Evolutionary conservation across 495 filamentous ascomycete species (phyloP), one percentile per base, ranked within the genome.

Genomic region (Penicillium roqueforti): DNA sequence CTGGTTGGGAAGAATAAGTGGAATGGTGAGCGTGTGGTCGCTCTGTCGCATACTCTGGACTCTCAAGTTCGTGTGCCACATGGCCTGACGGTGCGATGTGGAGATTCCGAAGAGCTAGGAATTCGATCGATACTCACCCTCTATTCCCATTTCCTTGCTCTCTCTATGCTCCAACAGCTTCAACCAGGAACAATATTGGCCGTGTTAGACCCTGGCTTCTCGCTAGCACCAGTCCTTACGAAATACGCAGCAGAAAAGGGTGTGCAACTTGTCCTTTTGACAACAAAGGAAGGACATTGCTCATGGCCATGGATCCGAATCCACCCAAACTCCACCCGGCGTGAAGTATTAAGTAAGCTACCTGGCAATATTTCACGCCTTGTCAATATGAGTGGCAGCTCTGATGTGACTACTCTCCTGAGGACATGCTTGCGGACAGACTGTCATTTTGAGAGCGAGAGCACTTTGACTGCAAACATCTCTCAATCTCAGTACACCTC

Each of bases 131-230:
- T 64, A 43, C 13, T 64, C 23, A 51, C 52, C 3, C 36, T 67
- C 4, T 64, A 64, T 34, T 36, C 26, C 1, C 42, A 61, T 23
- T 44, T 67, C 14, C 28, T 67, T 1, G 51, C 42, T 23, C 51
- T 51, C n/a, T 55, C 61, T 10, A 41, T 64, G 20, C 13, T 64
- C 10, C 46, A 46, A 0, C 44, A 53, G 1, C 31, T 57, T 0
- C 23, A 20, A 6, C 36, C 58, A 7, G 63, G 63, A 1, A 53
- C 23, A 11, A 22, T 36, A 2, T 13, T 67, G 10, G 61, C 45
- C 1, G 54, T 64, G 6, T 20, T 67, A 19, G 62, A 65, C 13
- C 59, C 59, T 2, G 62, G 62, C 13, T 68, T 57, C 23, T 59
- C 58, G 1, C 9, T 60, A 1, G 43, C 53, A 14, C 51, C 52